phyloP scores from a whole-genome alignment of 2,329 filamentous ascomycete species.

The Blastomyces emzantsi region DNA sequence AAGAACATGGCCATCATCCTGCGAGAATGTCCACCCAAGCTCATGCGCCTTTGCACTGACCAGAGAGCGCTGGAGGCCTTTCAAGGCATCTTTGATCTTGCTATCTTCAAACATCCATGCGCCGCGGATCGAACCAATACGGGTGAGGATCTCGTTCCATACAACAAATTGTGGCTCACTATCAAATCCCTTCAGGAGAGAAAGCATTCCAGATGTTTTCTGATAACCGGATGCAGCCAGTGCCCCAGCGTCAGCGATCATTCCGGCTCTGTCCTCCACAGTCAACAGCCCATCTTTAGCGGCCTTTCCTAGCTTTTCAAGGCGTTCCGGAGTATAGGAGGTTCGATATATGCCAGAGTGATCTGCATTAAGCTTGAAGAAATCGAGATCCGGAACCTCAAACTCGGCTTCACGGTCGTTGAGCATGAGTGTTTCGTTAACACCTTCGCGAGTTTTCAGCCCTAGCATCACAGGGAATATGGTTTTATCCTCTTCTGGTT shows the following conservation, averaged over 20 bases:
- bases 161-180: constrained; percentile 81
- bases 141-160: constrained; percentile 82
- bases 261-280: constrained; percentile 86
- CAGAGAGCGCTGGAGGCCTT: constrained; percentile 72
- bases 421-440: constrained; percentile 68
- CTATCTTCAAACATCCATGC: constrained; percentile 86
- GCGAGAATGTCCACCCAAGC: constrained; percentile 79
- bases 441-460: constrained; percentile 62
- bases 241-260: constrained; percentile 88
- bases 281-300: constrained; percentile 71
- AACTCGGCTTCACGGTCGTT: constrained; percentile 65
- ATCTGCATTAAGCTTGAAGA: constrained; percentile 95
- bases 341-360: constrained; percentile 90
- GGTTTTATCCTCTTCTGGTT: constrained; percentile 81
- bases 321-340: constrained; percentile 71
- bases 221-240: constrained; percentile 85
- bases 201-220: constrained; percentile 81
- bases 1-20: constrained; percentile 76
- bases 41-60: constrained; percentile 72
- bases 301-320: constrained; percentile 78
- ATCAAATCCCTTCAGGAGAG: constrained; percentile 74
- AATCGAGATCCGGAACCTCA: constrained; percentile 68
- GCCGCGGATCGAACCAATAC: constrained; percentile 66
- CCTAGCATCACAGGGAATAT: constrained; percentile 86
- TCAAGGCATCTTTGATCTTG: constrained; percentile 60